Percentiles rank a stretch among this genome's conserved stretches.
phyloP scores from a whole-genome alignment of 2,329 filamentous ascomycete species.

The Clathrospora elynae region DNA sequence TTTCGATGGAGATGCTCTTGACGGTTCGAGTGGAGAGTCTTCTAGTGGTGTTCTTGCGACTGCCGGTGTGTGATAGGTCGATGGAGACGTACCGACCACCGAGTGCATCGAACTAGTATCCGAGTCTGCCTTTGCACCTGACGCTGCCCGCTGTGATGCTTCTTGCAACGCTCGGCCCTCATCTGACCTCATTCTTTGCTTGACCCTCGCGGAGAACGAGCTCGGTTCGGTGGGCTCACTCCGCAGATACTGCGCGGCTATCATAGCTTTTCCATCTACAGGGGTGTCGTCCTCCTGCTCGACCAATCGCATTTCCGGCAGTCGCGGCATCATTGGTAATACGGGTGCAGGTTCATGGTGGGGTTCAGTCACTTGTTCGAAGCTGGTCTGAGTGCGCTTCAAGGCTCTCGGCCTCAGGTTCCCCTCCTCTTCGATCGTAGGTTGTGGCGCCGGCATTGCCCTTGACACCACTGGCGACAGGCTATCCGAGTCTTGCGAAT shows the following conservation, averaged over 20 bases:
- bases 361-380: slow-evolving; percentile 30
- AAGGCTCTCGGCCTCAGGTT: slow-evolving; percentile 62
- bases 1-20: slow-evolving; percentile 20
- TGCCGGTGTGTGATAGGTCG: slow-evolving; percentile 23
- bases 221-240: slow-evolving; percentile 45
- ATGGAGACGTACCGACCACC: slow-evolving; percentile 35
- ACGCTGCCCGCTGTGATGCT: slow-evolving; percentile 38
- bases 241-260: slow-evolving; percentile 36
- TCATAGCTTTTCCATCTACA: slow-evolving; percentile 27
- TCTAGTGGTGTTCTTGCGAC: slow-evolving; percentile 30
- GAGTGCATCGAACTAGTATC: slow-evolving; percentile 36
- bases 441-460: slow-evolving; percentile 34
- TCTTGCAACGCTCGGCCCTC: slow-evolving; percentile 58
- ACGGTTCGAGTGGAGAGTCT: slow-evolving; percentile 14
- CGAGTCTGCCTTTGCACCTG: slow-evolving; percentile 34
- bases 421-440: slow-evolving; percentile 47
- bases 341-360: slow-evolving; percentile 54
- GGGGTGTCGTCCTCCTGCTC: slow-evolving; percentile 34
- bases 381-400: slow-evolving; percentile 64
- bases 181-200: slow-evolving; percentile 59
- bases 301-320: slow-evolving; percentile 31
- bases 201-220: slow-evolving; percentile 54
- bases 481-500: slow-evolving; percentile 41
- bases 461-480: slow-evolving; percentile 29
- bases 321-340: slow-evolving; percentile 33